Percentiles rank a stretch among this genome's conserved stretches.
These are phyloP conservation scores for Trypanosoma avium DNA, from an alignment of 208 protist genomes.

Conservation along the genomic window DNA sequence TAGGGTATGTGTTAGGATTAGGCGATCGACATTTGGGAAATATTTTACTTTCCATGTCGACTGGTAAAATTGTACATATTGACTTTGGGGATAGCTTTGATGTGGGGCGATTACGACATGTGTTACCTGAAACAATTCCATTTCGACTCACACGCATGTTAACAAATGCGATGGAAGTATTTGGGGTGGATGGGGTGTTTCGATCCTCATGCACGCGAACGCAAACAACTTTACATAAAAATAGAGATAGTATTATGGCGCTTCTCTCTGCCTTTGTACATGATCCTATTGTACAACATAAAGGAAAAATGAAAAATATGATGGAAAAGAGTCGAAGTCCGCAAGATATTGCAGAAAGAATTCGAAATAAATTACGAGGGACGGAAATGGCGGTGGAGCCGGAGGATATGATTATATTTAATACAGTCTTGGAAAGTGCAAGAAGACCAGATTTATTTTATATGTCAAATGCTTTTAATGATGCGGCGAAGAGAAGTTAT, in stretches of 20 bases:
- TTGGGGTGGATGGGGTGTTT: slow-evolving; percentile 99
- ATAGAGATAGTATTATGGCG: slow-evolving; percentile 99
- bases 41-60: slow-evolving; percentile 98
- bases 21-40: slow-evolving; percentile 99
- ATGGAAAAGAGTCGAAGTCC: slow-evolving; percentile 87
- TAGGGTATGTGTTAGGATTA: slow-evolving; percentile 93
- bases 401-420: slow-evolving; percentile 67
- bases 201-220: slow-evolving; percentile 96
- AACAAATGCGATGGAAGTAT: slow-evolving; percentile 99
- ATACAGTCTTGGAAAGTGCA: slow-evolving; percentile 76
- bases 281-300: slow-evolving; percentile 98
- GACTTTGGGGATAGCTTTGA: slow-evolving; percentile 99
- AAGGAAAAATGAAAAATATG: slow-evolving; percentile 98
- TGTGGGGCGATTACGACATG: slow-evolving; percentile 97
- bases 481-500: slow-evolving; percentile 53
- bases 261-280: slow-evolving; percentile 99
- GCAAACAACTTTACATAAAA: slow-evolving; percentile 95
- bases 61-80: slow-evolving; percentile 99
- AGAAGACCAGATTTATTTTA: slow-evolving; percentile 82
- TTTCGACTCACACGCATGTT: slow-evolving; percentile 99
- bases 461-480: slow-evolving; percentile 90
- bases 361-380: slow-evolving; percentile 98
- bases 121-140: slow-evolving; percentile 99
- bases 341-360: slow-evolving; percentile 95
- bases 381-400: slow-evolving; percentile 93